phyloP scores from a whole-genome alignment of 2,329 filamentous ascomycete species.

The Cercospora sp. region DNA sequence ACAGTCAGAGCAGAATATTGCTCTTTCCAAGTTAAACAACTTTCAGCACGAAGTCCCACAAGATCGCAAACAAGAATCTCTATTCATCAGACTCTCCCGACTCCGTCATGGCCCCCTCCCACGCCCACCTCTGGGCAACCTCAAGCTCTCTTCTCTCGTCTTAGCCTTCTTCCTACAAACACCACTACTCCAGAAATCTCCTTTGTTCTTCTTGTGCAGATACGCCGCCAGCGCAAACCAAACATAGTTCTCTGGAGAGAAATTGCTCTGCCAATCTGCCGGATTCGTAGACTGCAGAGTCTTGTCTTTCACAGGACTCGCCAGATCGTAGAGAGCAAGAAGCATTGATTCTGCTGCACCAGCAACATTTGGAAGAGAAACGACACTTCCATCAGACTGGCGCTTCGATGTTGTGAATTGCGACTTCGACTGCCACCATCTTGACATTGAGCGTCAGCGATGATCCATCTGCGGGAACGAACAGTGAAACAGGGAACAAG shows the following conservation, averaged over 20 bases:
- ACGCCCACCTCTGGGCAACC: neutral
- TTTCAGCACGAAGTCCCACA: too few relatives aligned
- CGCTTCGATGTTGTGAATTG: neutral
- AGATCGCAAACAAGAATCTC: too few relatives aligned
- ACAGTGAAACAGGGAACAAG: too few relatives aligned
- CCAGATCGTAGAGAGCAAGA: neutral
- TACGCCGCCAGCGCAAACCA: slow-evolving; percentile 14
- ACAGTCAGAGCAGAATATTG: too few relatives aligned
- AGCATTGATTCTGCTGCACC: neutral
- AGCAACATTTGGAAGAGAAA: neutral
- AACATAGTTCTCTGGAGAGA: slow-evolving; percentile 16
- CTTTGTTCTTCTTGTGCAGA: slow-evolving; percentile 13
- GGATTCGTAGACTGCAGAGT: neutral
- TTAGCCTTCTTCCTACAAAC: slow-evolving; percentile 5
- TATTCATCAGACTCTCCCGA: neutral
- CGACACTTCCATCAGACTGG: neutral
- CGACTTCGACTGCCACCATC: neutral
- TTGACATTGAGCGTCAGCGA: neutral
- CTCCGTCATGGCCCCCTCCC: neutral
- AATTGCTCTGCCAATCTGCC: neutral
- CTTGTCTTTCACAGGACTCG: neutral
- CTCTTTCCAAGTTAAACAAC: too few relatives aligned
- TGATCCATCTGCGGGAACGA: too few relatives aligned
- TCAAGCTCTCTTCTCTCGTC: slow-evolving; percentile 10
- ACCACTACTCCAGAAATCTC: slow-evolving; percentile 12